Base-by-base conservation (phyloP, 164 flowering plant species). In the Cinnamomum micranthum region DNA sequence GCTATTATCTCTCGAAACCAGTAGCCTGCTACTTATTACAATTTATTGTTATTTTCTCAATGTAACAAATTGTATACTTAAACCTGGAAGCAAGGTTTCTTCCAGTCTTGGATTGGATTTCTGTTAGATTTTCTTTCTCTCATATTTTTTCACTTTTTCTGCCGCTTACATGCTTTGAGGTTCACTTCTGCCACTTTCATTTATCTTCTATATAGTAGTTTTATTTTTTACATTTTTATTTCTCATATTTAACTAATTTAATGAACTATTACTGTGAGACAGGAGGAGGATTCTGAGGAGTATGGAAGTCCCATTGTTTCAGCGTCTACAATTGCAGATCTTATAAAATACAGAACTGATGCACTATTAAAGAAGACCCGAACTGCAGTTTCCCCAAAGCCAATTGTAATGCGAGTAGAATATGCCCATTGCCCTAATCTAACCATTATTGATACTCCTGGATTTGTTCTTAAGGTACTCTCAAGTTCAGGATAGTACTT, bases 221-320 rank as follows among this genome's bases (percentile, higher is more conserved):
- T 60, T 60, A 1, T 60, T 60, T 9, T 60, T 6, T 15, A 20
- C 10, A 17, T 15, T 9, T 59, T 59, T 59, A 17, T 60, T n/a
- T 60, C 23, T 60, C 64, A 60, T 60, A 24, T n/a, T 65, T 24
- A 65, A 5, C 22, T 15, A n/a, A 67, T 20, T 27, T 22, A 31
- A 15, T 66, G 14, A 25, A 19, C n/a, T 23, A 63, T 59, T 22
- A 24, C 3, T 2, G 0, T 67, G 7, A 63, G 51, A 3, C 87
- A 95, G 98, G 98, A 96, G 28, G 98, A 96, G 80, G 95, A 96
- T 81, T 91, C 97, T 72, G 99, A 96, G 72, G 99, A 96, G 77
- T 96, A 96, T 84, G 99, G 97, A 59, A 89, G 85, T 78, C 87
- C 94, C 0, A 79, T 96, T 24, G 82, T 85, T 69, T 83, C 81